Evolutionary conservation across 768 basidiomycete species (phyloP), one percentile per base, ranked within the genome.

Genomic region (Mycena belliarum): DNA sequence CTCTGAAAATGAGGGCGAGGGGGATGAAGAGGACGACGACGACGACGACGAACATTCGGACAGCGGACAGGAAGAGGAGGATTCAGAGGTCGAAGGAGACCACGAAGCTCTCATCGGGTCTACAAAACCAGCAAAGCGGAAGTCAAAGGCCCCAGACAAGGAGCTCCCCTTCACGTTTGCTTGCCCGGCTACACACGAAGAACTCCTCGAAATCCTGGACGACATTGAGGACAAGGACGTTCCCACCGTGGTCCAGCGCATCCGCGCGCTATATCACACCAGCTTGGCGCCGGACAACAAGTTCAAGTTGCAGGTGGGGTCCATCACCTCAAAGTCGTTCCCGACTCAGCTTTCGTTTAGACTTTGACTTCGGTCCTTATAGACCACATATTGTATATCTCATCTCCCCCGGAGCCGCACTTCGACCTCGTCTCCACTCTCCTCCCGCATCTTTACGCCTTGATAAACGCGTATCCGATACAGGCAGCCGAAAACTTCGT

Each of bases 151-250:
- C 29, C 73, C 70, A 56, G 74, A 72, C 51, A 68, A 83, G 51
- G 92, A 93, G 55, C 79, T 98, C 4, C 97, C 97, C 0, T 99
- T 84, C 70, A 98, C 93, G 1, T 98, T 98, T 71, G 81, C 90
- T 41, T 96, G 94, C 66, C 97, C 97, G 0, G 71, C 81, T 16
- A 85, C 77, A 12, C 95, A 98, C 65, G 91, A 92, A 44, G 93
- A 96, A 56, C 90, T 98, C 63, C 79, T 96, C n/a, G 83, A 88
- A 23, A 88, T 96, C 16, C 69, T 98, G 2, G 82, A 88, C 20
- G 80, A 79, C 38, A 70, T 95, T 18, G 78, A 83, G 16, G 89
- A 93, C 41, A 75, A 82, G 25, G 88, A 96, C 58, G 70, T 96
- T 2, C 83, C 87, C 5, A 86, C 78, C 0, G 93, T 98, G 2